Base-by-base conservation (phyloP, 495 filamentous ascomycete species). In the Penicillium soppii region DNA sequence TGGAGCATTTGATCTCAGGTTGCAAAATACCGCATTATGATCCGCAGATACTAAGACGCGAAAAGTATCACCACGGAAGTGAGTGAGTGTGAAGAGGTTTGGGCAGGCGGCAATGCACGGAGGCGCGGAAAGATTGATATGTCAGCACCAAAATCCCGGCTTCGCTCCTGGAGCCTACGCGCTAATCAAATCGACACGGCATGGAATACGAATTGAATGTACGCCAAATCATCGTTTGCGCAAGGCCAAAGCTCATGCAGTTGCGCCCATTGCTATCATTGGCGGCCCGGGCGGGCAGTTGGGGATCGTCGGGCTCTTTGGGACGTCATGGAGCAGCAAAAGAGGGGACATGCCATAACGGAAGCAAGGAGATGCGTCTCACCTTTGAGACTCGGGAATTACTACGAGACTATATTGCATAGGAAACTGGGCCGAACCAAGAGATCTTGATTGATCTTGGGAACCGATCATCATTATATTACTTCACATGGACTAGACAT, bases 121-220 rank as follows among this genome's bases (percentile, higher is more conserved):
- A 47, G 47, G n/a, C 19, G 52, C 55, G 56, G 62, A 62, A 55
- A 56, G 36, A 29, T 41, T 65, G 56, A 52, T 62, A 55, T 58
- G 59, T 65, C 62, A 65, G 62, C 62, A 60, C 23, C 25, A 25
- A 47, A 49, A 26, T 36, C 22, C 20, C 21, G 20, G 22, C 26
- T 23, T 27, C 19, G 35, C 57, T 42, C 47, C 26, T 38, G 30
- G 16, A 39, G 36, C 27, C 46, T 55, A 42, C 27, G 20, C 20
- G 20, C 1, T 36, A 16, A 26, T 36, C 26, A 36, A 47, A 13
- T 40, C 35, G 20, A 29, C 35, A 27, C 15, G 15, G 35, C 35
- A 49, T 35, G 15, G 32, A 15, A 5, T 30, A 29, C 12, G 17
- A 36, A 53, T 59, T 23, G 27, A 53, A 50, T 22, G 7, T 32